phyloP scores from a whole-genome alignment of 495 filamentous ascomycete species.

The Aeminium ludgeri region DNA sequence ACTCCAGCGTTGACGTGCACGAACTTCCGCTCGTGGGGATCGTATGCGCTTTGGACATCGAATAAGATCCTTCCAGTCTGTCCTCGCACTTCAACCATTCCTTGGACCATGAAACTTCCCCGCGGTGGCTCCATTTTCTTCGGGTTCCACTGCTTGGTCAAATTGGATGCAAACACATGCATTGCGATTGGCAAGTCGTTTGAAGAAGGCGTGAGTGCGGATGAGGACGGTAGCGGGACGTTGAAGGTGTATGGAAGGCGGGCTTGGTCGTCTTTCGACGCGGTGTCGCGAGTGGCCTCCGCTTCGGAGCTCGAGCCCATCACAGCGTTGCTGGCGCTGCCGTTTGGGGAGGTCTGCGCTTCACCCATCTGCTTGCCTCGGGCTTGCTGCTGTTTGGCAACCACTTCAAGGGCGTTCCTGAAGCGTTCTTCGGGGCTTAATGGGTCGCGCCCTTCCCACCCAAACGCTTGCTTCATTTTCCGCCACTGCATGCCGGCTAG shows the following conservation, averaged over 20 bases:
- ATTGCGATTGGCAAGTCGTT: slow-evolving; percentile 21
- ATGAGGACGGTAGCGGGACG: not conserved
- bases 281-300: not conserved
- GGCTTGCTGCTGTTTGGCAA: slow-evolving; percentile 1
- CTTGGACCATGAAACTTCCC: slow-evolving; percentile 46
- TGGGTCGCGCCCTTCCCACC: slow-evolving; percentile 12
- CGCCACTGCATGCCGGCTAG: slow-evolving; percentile 13
- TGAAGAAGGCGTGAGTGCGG: not conserved
- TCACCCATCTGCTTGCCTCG: not conserved
- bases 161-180: slow-evolving; percentile 37
- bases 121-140: slow-evolving; percentile 35
- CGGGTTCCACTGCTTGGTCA: slow-evolving; percentile 31
- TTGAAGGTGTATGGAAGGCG: no score
- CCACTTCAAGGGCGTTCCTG: slow-evolving; percentile 2
- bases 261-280: no score
- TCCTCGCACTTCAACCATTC: slow-evolving; percentile 48
- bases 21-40: slow-evolving; percentile 30
- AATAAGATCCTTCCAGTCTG: slow-evolving; percentile 37
- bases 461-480: slow-evolving; percentile 12
- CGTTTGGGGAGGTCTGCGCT: not conserved
- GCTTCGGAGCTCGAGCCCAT: not conserved
- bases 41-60: slow-evolving; percentile 43
- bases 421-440: slow-evolving; percentile 9
- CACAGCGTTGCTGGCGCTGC: not conserved
- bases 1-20: slow-evolving; percentile 14